Conservation (phyloP, 1,139 yeast species). For the Debaryomycetaceae sp. region DNA sequence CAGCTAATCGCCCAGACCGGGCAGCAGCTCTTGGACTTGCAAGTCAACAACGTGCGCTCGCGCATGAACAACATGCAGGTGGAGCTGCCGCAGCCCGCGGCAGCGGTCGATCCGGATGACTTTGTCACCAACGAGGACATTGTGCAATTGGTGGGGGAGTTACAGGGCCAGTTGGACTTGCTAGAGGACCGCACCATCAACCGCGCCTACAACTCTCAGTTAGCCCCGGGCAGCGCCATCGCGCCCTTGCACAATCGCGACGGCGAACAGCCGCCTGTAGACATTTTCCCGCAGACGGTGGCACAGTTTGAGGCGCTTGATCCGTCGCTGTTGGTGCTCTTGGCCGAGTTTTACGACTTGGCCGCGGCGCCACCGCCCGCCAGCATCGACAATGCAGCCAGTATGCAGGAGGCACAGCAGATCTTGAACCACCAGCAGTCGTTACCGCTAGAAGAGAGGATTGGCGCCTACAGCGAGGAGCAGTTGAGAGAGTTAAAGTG, state of each 20-base stretch:
- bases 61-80: conserved; percentile 31
- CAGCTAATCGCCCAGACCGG: conserved; percentile 58
- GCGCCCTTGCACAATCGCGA: conserved; percentile 54
- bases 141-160: conserved; percentile 79
- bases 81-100: conserved; percentile 1
- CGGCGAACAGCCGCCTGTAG: conserved; percentile 60
- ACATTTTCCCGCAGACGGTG: conserved; percentile 57
- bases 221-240: conserved; percentile 14
- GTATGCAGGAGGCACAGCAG: conserved; percentile 31
- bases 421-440: conserved; percentile 18
- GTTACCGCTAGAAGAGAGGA: conserved; percentile 35
- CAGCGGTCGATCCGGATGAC: conserved; percentile 48
- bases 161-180: conserved; percentile 78
- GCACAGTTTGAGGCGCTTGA: conserved; percentile 46
- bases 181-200: conserved; percentile 64
- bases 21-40: conserved; percentile 65
- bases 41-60: conserved; percentile 46
- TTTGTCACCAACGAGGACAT: conserved; percentile 78
- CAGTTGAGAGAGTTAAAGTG: conserved; percentile 50
- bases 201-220: conserved; percentile 47
- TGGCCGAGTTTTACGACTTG: conserved; percentile 70
- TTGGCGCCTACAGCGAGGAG: conserved; percentile 20
- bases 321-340: conserved; percentile 41
- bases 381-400: conserved; percentile 36
- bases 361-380: conserved; percentile 49